Percentiles rank a stretch among this genome's conserved stretches.
phyloP scores from a whole-genome alignment of 768 basidiomycete species.

The Rickenella mellea region DNA sequence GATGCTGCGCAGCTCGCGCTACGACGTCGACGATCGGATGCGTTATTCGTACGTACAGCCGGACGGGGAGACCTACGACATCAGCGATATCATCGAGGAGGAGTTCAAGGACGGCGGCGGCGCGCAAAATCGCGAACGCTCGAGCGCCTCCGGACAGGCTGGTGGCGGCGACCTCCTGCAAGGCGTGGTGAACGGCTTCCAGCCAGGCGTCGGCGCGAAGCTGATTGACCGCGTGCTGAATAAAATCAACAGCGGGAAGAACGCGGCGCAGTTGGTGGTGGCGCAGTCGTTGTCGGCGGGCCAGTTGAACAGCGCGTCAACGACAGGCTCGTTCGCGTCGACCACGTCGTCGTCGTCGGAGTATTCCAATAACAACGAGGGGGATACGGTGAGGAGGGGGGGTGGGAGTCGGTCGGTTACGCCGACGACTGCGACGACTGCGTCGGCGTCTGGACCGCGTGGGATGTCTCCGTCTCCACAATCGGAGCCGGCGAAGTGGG shows the following conservation, averaged over 20 bases:
- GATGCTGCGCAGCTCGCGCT: conserved; percentile 75
- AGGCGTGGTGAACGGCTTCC: conserved; percentile 47
- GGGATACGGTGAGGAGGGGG: conserved; percentile 6
- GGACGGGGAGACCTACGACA: conserved; percentile 87
- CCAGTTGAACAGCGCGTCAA: conserved; percentile 15
- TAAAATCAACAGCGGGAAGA: conserved; percentile 62
- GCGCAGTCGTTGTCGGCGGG: conserved; percentile 13
- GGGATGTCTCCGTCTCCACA: too few species aligned
- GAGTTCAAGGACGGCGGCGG: conserved; percentile 53
- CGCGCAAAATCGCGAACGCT: background rate
- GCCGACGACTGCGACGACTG: background rate
- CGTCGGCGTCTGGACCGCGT: too few species aligned
- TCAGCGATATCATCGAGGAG: conserved; percentile 87
- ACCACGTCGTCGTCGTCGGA: conserved; percentile 47
- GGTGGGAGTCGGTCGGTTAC: background rate
- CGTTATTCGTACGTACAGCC: conserved; percentile 91
- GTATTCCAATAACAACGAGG: conserved; percentile 44
- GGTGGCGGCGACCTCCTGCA: conserved; percentile 57
- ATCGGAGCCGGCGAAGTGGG: background rate
- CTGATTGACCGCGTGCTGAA: conserved; percentile 57
- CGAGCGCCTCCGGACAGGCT: conserved; percentile 22
- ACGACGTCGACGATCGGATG: conserved; percentile 60
- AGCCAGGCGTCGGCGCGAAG: conserved; percentile 56
- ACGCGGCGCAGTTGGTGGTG: conserved; percentile 18
- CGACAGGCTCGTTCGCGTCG: conserved; percentile 23